Evolutionary conservation across 2,329 filamentous ascomycete genomes (phyloP).

Genomic region (Fusarium succisae): DNA sequence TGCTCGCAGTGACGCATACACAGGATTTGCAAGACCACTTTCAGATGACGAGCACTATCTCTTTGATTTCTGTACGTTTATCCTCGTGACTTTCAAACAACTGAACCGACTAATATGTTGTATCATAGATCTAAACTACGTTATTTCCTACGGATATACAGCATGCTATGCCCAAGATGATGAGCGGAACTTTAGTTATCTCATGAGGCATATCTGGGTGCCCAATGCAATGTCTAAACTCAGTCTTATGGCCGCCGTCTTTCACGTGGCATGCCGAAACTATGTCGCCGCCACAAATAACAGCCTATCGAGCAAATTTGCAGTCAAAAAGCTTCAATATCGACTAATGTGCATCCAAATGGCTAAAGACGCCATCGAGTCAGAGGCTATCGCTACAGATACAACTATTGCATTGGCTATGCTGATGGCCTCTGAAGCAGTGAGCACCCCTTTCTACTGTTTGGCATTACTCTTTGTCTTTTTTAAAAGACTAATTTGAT

Average conservation of each 20-base stretch:
- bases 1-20: neutral
- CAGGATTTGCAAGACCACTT: neutral
- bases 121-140: neutral
- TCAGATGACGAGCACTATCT: conserved; percentile 18
- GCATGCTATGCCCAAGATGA: conserved; percentile 3
- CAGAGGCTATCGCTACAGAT: conserved; percentile 1
- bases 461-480: neutral
- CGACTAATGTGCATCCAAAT: conserved; percentile 1
- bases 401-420: conserved; percentile 9
- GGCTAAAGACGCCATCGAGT: conserved; percentile 5
- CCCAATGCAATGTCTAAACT: conserved; percentile 22
- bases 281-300: conserved; percentile 20
- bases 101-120: neutral
- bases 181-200: neutral
- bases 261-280: conserved; percentile 31
- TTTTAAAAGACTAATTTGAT: neutral
- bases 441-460: neutral
- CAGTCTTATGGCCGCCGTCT: conserved; percentile 24
- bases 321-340: conserved; percentile 2
- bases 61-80: conserved; percentile 8
- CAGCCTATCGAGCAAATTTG: neutral
- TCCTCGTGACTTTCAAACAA: too few relatives aligned
- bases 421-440: conserved; percentile 18
- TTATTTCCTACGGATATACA: conserved; percentile 8
- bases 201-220: conserved; percentile 18